These are phyloP conservation scores for Fulvia fulva DNA, from an alignment of 2,329 filamentous ascomycete species.

Conservation along the genomic window DNA sequence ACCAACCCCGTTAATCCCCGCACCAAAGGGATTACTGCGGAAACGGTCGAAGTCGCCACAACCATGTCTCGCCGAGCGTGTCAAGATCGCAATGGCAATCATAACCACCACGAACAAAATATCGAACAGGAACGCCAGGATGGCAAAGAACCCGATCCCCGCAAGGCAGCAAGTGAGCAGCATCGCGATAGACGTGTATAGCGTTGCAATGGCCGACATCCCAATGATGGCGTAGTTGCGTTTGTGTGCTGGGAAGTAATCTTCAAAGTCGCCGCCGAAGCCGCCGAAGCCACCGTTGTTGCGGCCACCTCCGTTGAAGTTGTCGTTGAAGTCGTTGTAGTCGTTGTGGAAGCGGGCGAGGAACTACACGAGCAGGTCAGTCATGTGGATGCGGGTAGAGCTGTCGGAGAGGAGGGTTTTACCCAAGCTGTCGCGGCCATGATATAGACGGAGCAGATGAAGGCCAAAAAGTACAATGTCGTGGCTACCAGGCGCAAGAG, in stretches of 20 bases:
- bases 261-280: not conserved
- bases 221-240: not conserved
- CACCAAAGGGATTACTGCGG: not conserved
- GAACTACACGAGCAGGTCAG: not conserved
- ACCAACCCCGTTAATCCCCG: not conserved
- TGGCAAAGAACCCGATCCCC: not conserved
- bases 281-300: not conserved
- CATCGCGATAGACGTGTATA: constrained; percentile 2
- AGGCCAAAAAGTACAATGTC: not conserved
- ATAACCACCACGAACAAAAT: not conserved
- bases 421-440: constrained; percentile 1
- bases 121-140: not conserved
- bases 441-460: constrained; percentile 2
- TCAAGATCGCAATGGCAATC: constrained; percentile 3
- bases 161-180: constrained; percentile 1
- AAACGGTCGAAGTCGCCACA: not conserved
- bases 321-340: not conserved
- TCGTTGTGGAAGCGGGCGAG: not conserved
- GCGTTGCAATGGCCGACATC: not conserved
- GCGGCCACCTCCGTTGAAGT: not conserved
- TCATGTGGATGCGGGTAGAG: not conserved
- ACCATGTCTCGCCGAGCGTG: not conserved
- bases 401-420: not conserved
- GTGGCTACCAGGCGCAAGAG: not conserved
- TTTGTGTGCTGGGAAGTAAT: not conserved